These are phyloP conservation scores for Pulveroboletus sp. DNA, from an alignment of 768 basidiomycete species.

Conservation along the genomic window DNA sequence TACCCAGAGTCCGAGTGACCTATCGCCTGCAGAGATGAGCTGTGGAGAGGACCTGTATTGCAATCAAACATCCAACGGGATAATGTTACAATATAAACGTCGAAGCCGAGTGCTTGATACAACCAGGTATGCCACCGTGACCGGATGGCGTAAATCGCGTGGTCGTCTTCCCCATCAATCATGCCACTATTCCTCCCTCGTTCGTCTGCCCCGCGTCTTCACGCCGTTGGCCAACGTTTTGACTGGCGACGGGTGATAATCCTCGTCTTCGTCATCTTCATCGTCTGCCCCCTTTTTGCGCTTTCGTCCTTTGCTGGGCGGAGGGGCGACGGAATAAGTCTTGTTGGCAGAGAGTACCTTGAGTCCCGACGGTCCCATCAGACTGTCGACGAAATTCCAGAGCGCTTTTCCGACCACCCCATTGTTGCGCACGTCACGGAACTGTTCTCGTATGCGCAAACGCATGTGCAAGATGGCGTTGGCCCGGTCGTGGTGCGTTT, in stretches of 20 bases:
- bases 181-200: slow-evolving; percentile 5
- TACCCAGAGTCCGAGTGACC: no score
- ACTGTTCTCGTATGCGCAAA: slow-evolving; percentile 47
- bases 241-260: slow-evolving; percentile 45
- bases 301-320: slow-evolving; percentile 26
- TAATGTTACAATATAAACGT: no score
- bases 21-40: no score
- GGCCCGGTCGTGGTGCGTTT: slow-evolving; percentile 44
- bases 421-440: slow-evolving; percentile 66
- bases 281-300: slow-evolving; percentile 28
- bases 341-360: slow-evolving; percentile 29
- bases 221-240: slow-evolving; percentile 34
- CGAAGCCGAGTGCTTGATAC: neutral
- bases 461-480: slow-evolving; percentile 57
- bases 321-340: neutral
- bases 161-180: neutral
- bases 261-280: slow-evolving; percentile 40
- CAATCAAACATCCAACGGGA: no score
- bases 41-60: no score
- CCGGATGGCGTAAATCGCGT: neutral
- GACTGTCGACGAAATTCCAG: slow-evolving; percentile 53
- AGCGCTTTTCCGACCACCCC: slow-evolving; percentile 47
- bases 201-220: slow-evolving; percentile 42
- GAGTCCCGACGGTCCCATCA: slow-evolving; percentile 32
- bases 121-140: neutral